Base-by-base conservation (phyloP, 2,329 filamentous ascomycete genomes). In the Rachicladosporium sp. region DNA sequence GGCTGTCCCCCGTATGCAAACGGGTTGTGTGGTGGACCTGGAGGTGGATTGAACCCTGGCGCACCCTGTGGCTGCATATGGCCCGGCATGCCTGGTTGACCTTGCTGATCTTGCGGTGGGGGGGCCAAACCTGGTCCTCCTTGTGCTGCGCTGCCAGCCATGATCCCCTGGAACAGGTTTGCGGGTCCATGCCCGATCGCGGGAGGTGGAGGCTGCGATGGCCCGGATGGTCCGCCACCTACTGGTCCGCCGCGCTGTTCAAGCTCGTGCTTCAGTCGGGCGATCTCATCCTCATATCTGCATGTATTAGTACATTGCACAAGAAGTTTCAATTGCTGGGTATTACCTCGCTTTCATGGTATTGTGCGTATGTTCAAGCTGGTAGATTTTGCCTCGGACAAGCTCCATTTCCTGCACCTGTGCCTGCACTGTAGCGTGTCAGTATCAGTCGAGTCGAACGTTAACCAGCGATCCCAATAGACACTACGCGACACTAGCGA, bases 381-480 rank as follows among this genome's bases (percentile, higher is more conserved):
- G 77, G 57, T 86, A 95, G 44, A 98, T 85, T 64, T 94, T 95
- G 58, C 88, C 82, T 47, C 88, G 75, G 36, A 98, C 86, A 56
- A 94, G 75, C 59, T 94, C 85, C 74, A 96, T 91, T 66, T 98
- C 91, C 56, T 89, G 81, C 48, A 95, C 81, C 61, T 98, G 91
- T 36, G 79, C 76, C 43, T 84, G 79, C 58, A 96, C 91, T 95
- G 61, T 50, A 53, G 40, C 40, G 39, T 32, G 36, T 46, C 38
- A 45, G 43, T 35, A 38, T 35, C n/a, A 38, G 36, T 37, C 35
- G 35, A 38, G 29, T 11, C 11, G 12, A 23, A 23, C 6, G 6
- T 23, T 23, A 6, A 23, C 21, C 21, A 23, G 21, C 6, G 21
- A 23, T 23, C 21, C 4, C 21, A 23, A 23, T 23, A 23, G 21